Evolutionary conservation across 345 rosid genomes (phyloP).

Genomic region (Eucalyptus erythrocorys): DNA sequence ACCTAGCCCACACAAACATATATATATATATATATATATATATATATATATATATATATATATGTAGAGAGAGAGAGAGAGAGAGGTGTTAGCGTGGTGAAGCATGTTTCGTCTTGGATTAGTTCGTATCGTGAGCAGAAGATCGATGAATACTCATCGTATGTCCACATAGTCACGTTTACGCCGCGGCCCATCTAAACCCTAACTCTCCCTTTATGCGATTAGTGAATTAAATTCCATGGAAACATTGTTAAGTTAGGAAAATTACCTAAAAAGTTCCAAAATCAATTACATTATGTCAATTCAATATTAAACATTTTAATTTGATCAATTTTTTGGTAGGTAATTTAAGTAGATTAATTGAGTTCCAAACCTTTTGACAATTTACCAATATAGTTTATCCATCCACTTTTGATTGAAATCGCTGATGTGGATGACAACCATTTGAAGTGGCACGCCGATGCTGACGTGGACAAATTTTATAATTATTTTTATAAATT

Average conservation of each 20-base stretch:
- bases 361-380: accelerated
- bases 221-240: too few species aligned
- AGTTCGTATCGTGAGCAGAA: background rate
- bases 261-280: too few species aligned
- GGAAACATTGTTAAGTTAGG: background rate
- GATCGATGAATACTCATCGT: background rate
- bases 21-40: too few species aligned
- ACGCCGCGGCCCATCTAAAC: background rate
- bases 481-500: accelerated
- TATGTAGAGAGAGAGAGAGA: background rate
- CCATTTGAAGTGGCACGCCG: accelerated
- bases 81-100: background rate
- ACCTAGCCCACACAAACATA: too few species aligned
- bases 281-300: too few species aligned
- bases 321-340: background rate
- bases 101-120: background rate
- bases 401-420: accelerated
- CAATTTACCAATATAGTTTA: too few species aligned
- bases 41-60: too few species aligned
- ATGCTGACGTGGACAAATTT: too few species aligned
- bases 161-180: background rate
- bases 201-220: background rate
- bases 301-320: too few species aligned
- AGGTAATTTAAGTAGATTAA: too few species aligned
- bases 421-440: accelerated